phyloP scores from a whole-genome alignment of 129 eudicot species.

The Erigeron canadensis region DNA sequence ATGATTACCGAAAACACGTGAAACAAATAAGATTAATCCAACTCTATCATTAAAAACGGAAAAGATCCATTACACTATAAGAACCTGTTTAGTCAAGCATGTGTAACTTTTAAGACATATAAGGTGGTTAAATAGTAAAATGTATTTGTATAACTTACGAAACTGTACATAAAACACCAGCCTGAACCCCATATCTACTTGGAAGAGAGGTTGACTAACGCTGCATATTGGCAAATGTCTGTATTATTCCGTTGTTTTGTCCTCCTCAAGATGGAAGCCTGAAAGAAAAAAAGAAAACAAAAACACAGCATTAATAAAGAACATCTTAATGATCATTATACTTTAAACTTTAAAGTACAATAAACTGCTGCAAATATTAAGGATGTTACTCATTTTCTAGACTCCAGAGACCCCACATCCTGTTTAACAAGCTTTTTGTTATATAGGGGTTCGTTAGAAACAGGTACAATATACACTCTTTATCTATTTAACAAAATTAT shows the following conservation, averaged over 20 bases:
- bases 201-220: conserved; percentile 51
- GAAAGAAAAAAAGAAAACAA: conserved; percentile 16
- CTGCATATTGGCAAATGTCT: conserved; percentile 62
- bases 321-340: not conserved
- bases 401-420: not conserved
- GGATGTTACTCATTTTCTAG: not conserved
- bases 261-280: conserved; percentile 77
- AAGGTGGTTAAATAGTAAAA: not conserved
- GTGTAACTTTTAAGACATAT: not conserved
- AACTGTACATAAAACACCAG: conserved; percentile 8
- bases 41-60: not conserved
- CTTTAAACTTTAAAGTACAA: conserved; percentile 1
- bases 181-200: conserved; percentile 2
- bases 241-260: conserved; percentile 37
- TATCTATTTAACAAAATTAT: not conserved
- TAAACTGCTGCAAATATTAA: not conserved
- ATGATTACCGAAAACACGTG: too few relatives aligned
- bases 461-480: not conserved
- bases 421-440: not conserved
- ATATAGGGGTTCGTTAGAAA: not conserved
- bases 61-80: not conserved
- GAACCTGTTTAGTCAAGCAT: not conserved
- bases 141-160: not conserved
- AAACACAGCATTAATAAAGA: not conserved
- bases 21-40: too few relatives aligned